Conservation (phyloP, 73 alveolate genomes). For the Stentor coeruleus region DNA sequence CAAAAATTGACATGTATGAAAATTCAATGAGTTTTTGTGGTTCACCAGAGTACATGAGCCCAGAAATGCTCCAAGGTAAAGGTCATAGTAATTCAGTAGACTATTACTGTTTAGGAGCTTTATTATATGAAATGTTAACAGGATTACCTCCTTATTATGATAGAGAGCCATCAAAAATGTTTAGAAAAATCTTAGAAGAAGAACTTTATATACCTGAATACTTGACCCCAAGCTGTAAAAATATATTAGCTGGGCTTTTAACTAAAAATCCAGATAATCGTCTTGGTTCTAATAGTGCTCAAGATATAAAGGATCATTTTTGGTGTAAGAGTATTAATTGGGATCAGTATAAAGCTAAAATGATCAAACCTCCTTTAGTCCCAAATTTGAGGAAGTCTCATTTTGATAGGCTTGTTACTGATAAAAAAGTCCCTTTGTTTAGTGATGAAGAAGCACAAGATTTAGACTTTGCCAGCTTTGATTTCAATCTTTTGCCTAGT, state of each 20-base stretch:
- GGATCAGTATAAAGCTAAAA: no score
- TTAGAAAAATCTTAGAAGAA: no score
- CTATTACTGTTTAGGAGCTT: slow-evolving; percentile 38
- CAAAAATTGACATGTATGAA: slow-evolving; percentile 17
- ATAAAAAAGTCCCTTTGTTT: no score
- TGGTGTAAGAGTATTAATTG: slow-evolving; percentile 64
- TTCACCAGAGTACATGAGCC: slow-evolving; percentile 37
- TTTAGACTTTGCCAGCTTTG: no score
- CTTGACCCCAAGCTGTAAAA: no score
- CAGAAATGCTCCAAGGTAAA: slow-evolving; percentile 41
- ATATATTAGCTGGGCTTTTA: no score
- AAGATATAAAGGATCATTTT: slow-evolving; percentile 67
- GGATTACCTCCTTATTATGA: slow-evolving; percentile 47
- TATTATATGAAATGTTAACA: slow-evolving; percentile 34
- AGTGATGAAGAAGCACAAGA: no score
- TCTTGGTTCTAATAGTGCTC: slow-evolving; percentile 61
- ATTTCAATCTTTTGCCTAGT: no score
- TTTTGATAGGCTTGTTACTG: no score
- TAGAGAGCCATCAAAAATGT: slow-evolving; percentile 16
- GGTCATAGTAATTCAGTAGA: slow-evolving; percentile 36
- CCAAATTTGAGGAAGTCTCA: no score
- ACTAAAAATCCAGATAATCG: slow-evolving; percentile 71
- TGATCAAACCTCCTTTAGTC: no score
- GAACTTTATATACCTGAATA: no score
- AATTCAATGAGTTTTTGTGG: slow-evolving; percentile 38